Percentiles rank a stretch among this genome's conserved stretches.
These are phyloP conservation scores for Coprinellus micaceus DNA, from an alignment of 768 basidiomycete genomes.

Conservation along the genomic window DNA sequence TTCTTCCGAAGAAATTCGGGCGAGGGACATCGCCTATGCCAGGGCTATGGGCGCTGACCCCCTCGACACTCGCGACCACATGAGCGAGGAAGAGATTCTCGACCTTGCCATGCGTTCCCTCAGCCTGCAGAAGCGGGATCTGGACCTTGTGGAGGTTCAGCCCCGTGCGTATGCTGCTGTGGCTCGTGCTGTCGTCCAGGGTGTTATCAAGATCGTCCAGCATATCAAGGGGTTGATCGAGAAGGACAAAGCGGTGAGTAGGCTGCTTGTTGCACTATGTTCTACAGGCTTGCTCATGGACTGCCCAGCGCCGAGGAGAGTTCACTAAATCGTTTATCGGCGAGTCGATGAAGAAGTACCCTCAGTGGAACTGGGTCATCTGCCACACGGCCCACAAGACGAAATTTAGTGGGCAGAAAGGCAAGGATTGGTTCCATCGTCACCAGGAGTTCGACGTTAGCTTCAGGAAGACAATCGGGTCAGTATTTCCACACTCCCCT, in stretches of 20 bases:
- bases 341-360: slow-evolving; percentile 10
- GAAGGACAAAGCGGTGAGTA: slow-evolving; percentile 1
- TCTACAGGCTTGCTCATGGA: not conserved
- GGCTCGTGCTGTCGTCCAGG: not conserved
- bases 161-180: not conserved
- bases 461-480: slow-evolving; percentile 17
- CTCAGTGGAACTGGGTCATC: slow-evolving; percentile 17
- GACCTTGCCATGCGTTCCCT: not conserved
- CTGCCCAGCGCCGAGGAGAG: not conserved
- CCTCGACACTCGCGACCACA: not conserved
- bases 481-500: slow-evolving; percentile 2
- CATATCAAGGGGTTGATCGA: not conserved
- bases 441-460: slow-evolving; percentile 21
- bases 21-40: not conserved
- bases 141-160: not conserved
- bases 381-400: slow-evolving; percentile 20
- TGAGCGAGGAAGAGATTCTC: not conserved
- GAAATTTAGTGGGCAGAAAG: slow-evolving; percentile 16
- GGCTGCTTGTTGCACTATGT: not conserved
- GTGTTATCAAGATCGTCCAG: not conserved
- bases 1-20: not conserved
- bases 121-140: not conserved
- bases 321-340: not conserved
- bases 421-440: slow-evolving; percentile 23
- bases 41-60: not conserved